phyloP scores from a whole-genome alignment of 495 filamentous ascomycete genomes.

The Hyaloscypha variabilis region DNA sequence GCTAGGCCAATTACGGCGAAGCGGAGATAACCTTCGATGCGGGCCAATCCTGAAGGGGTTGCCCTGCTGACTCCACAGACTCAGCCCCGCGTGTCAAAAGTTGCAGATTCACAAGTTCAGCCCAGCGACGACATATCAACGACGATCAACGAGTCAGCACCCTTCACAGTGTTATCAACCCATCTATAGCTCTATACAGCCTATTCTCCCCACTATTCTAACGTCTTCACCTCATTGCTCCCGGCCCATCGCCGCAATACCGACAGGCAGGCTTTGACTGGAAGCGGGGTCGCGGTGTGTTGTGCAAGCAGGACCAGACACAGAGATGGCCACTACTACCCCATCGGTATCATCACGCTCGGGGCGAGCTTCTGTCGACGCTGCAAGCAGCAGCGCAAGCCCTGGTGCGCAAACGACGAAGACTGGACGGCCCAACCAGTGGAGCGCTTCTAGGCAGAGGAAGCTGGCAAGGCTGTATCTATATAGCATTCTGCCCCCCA shows the following conservation, averaged over 20 bases:
- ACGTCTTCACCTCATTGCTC: too few relatives aligned
- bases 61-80: not conserved
- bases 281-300: too few relatives aligned
- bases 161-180: too few relatives aligned
- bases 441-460: constrained; percentile 5
- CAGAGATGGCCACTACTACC: not conserved
- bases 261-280: too few relatives aligned
- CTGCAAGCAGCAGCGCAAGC: not conserved
- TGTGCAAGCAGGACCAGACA: not conserved
- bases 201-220: too few relatives aligned
- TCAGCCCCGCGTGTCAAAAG: not conserved
- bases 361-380: not conserved
- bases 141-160: too few relatives aligned
- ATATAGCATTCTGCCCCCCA: constrained; percentile 11
- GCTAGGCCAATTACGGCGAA: not conserved
- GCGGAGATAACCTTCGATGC: not conserved
- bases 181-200: too few relatives aligned
- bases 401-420: not conserved
- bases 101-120: too few relatives aligned
- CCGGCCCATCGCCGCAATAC: too few relatives aligned
- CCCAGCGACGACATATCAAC: too few relatives aligned
- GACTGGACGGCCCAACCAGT: not conserved
- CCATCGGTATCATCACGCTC: not conserved
- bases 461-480: constrained; percentile 10
- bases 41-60: not conserved